Evolutionary conservation across 345 rosid species (phyloP).

Genomic region (Euphorbia peplus): DNA sequence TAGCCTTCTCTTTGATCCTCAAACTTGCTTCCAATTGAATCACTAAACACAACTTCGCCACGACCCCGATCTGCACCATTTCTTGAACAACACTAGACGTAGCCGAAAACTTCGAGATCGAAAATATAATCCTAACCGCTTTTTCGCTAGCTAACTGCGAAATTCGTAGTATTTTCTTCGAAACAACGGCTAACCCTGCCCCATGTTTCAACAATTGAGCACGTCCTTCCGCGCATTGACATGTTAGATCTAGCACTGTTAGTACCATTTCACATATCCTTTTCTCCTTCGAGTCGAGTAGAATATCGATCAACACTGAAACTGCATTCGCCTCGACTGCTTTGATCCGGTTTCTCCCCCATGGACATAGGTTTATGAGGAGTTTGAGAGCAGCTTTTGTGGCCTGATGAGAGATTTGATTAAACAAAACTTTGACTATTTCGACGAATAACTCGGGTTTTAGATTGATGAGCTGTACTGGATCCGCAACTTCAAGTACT

Average conservation of each 20-base stretch:
- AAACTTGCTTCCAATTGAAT: slow-evolving; percentile 32
- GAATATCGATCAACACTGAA: slow-evolving; percentile 37
- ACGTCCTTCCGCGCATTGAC: slow-evolving; percentile 47
- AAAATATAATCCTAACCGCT: slow-evolving; percentile 39
- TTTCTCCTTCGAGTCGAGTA: slow-evolving; percentile 38
- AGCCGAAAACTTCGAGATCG: slow-evolving; percentile 34
- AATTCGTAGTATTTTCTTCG: slow-evolving; percentile 45
- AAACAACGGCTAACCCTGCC: slow-evolving; percentile 39
- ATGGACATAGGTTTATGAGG: slow-evolving; percentile 37
- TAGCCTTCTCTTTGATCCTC: slow-evolving; percentile 41
- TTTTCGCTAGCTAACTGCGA: slow-evolving; percentile 39
- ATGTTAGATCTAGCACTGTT: slow-evolving; percentile 33
- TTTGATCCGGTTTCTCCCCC: slow-evolving; percentile 63
- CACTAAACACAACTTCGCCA: slow-evolving; percentile 40
- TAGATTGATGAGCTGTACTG: slow-evolving; percentile 32
- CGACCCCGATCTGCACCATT: slow-evolving; percentile 43
- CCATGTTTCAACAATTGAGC: slow-evolving; percentile 35
- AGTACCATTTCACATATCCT: slow-evolving; percentile 42
- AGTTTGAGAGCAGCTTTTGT: slow-evolving; percentile 45
- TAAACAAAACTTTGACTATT: slow-evolving; percentile 33
- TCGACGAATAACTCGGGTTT: slow-evolving; percentile 36
- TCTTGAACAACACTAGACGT: slow-evolving; percentile 35
- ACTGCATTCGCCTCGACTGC: slow-evolving; percentile 44
- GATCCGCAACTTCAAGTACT: slow-evolving; percentile 44
- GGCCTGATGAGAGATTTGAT: slow-evolving; percentile 49